These are phyloP conservation scores for Selaginella tamariscina DNA, from an alignment of 75 land plant genomes.

Conservation along the genomic window DNA sequence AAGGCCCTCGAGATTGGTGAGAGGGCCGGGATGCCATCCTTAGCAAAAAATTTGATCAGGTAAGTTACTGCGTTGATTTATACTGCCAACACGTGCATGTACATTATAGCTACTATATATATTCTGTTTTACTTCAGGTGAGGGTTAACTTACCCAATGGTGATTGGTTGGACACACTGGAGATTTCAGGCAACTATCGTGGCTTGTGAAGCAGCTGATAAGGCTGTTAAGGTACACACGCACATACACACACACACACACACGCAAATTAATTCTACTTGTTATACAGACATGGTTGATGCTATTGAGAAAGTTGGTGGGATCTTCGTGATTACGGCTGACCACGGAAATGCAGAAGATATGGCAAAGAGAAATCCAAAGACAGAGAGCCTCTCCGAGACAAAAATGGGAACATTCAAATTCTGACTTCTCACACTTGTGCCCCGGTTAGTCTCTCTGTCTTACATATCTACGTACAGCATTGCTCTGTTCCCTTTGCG, in stretches of 20 bases:
- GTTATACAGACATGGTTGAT: slow-evolving; percentile 67
- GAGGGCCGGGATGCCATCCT: slow-evolving; percentile 88
- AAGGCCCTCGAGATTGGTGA: slow-evolving; percentile 92
- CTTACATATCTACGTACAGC: no score
- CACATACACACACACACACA: neutral
- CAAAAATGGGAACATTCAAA: slow-evolving; percentile 68
- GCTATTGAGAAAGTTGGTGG: slow-evolving; percentile 91
- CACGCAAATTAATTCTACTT: no score
- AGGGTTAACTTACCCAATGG: slow-evolving; percentile 94
- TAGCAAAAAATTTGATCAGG: slow-evolving; percentile 83
- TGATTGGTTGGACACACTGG: slow-evolving; percentile 99
- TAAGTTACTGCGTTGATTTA: slow-evolving; percentile 10
- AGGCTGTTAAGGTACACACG: slow-evolving; percentile 77
- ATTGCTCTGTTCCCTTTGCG: no score
- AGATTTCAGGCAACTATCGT: slow-evolving; percentile 84
- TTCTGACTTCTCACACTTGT: slow-evolving; percentile 90
- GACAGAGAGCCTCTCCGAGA: slow-evolving; percentile 53
- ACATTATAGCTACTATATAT: neutral
- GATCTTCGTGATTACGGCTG: slow-evolving; percentile 88
- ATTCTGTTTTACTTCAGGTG: slow-evolving; percentile 30
- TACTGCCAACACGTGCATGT: neutral
- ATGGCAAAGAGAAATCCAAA: slow-evolving; percentile 93
- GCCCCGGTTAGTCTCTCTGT: slow-evolving; percentile 45
- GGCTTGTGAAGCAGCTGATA: slow-evolving; percentile 89
- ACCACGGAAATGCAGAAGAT: slow-evolving; percentile 98